Evolutionary conservation across 108 stramenopile genomes (phyloP).

Genomic region (Hondaea fermentalgiana): DNA sequence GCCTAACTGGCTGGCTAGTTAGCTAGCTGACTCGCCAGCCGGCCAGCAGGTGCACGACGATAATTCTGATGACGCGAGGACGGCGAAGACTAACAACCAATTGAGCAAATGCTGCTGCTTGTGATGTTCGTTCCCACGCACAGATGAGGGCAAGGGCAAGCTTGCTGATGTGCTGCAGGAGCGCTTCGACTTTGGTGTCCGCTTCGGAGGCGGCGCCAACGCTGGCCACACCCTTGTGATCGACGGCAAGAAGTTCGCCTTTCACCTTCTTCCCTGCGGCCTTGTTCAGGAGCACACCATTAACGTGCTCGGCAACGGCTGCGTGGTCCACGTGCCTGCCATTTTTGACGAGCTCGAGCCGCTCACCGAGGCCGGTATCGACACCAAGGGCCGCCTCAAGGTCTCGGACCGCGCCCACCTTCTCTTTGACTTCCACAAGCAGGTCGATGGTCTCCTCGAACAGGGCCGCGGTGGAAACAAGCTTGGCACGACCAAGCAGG

Average conservation of each 20-base stretch:
- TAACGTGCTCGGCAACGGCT: constrained; percentile 94
- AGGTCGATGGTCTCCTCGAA: constrained; percentile 77
- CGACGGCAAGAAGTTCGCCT: constrained; percentile 90
- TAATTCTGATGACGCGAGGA: too few relatives aligned
- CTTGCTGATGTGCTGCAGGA: constrained; percentile 86
- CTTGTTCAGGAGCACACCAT: constrained; percentile 75
- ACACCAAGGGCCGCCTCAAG: constrained; percentile 71
- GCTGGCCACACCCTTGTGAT: constrained; percentile 95
- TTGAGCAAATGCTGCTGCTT: too few relatives aligned
- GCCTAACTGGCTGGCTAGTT: too few relatives aligned
- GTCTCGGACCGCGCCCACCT: constrained; percentile 91
- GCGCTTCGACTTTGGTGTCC: constrained; percentile 84
- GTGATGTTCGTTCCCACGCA: background rate
- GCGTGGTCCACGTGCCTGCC: constrained; percentile 86
- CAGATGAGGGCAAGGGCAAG: constrained; percentile 98
- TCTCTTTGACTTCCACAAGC: constrained; percentile 96
- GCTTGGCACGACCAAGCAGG: constrained; percentile 92
- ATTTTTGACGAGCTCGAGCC: constrained; percentile 80
- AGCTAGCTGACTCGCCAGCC: too few relatives aligned
- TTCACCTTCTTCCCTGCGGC: constrained; percentile 94
- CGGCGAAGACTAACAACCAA: too few relatives aligned
- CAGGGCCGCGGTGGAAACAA: constrained; percentile 59
- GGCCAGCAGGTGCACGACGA: too few relatives aligned
- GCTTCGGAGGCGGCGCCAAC: constrained; percentile 85
- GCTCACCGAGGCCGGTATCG: constrained; percentile 62